Base-by-base conservation (phyloP, 1,139 yeast genomes). In the Magnusiomyces paraingens region DNA sequence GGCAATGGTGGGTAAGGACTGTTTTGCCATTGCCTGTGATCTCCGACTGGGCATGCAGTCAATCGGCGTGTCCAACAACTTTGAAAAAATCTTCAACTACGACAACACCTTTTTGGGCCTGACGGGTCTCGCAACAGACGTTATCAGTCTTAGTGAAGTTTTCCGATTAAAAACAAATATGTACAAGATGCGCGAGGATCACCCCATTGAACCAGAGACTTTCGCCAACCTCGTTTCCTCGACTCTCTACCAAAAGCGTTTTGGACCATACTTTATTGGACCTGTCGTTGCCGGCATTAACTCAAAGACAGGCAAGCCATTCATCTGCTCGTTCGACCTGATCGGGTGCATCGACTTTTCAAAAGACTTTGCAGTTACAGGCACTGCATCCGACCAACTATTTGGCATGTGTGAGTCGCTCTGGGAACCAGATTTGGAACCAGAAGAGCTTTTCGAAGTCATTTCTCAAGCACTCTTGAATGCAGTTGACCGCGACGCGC, bases 341-440 rank as follows among this genome's bases (percentile, higher is more conserved):
- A 93, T 94, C 70, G 99, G 99, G 39, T 90, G 97, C 73, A 89
- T 93, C 65, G 99, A 94, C 70, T 87, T 80, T 65, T 95, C 98
- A 53, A 82, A 89, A 64, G 99, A 93, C 72, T 94, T 94, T 69
- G 89, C 89, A 47, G 99, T 94, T n/a, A 78, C 93, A 59, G 99
- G 99, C 56, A 94, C 99, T 1, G 98, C 98, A 3, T 75, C 90
- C 22, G 97, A 93, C 67, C 99, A 94, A 73, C 76, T 94, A 57
- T 93, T 85, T 67, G 99, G 99, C 71, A 93, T 93, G 98, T 94
- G 99, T 73, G 99, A 93, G 73, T 81, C 95, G n/a, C 77, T 94
- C 58, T 93, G 89, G 72, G 98, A 93, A 71, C 98, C 98, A 43
- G 75, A 86, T 66, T 77, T 93, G 64, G 97, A 83, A 70, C 93